These are phyloP conservation scores for Ilex asprella DNA, from an alignment of 257 asterid genomes.

Conservation along the genomic window DNA sequence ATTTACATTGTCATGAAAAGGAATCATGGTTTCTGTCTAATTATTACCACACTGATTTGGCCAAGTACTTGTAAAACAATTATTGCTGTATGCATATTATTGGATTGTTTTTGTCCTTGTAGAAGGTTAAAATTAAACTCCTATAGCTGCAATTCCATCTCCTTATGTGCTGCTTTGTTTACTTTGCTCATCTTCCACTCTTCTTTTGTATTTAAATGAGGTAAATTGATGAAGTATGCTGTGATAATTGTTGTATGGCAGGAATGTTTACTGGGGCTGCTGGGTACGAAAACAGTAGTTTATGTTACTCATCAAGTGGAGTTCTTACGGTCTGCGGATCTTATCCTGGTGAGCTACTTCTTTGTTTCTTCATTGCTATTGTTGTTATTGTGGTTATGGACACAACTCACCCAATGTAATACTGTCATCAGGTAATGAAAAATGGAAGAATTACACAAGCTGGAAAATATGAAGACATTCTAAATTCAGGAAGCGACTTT, in stretches of 20 bases:
- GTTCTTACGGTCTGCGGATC: neutral
- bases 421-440: neutral
- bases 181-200: too few relatives aligned
- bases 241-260: neutral
- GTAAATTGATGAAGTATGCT: too few relatives aligned
- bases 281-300: neutral
- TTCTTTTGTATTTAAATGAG: too few relatives aligned
- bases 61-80: too few relatives aligned
- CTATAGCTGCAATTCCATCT: too few relatives aligned
- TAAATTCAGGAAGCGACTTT: neutral
- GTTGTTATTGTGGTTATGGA: neutral
- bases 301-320: conserved; percentile 3
- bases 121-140: too few relatives aligned
- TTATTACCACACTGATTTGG: too few relatives aligned
- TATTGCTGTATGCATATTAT: too few relatives aligned
- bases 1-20: too few relatives aligned
- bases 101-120: too few relatives aligned
- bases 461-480: neutral
- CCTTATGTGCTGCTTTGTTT: too few relatives aligned
- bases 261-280: conserved; percentile 3
- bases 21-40: too few relatives aligned
- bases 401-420: neutral
- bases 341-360: neutral
- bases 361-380: neutral
- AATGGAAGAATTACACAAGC: neutral